A percentile compares a stretch with the other conserved stretches of the same genome.
phyloP scores from a whole-genome alignment of 73 alveolate species.

The Paramecium primaurelia region DNA sequence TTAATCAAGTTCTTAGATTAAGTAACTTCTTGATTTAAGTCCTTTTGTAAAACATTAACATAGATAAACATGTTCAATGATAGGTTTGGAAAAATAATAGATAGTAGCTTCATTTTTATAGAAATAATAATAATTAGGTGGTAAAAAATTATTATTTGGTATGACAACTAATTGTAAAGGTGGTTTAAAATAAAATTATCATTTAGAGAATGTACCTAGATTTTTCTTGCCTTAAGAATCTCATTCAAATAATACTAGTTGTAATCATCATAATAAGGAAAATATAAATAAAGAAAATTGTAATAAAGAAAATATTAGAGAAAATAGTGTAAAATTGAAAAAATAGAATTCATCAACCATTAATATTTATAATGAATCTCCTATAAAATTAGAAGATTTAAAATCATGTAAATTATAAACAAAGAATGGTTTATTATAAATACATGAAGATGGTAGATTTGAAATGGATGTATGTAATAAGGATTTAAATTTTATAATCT shows the following conservation, averaged over 20 bases:
- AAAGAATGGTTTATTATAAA: not conserved
- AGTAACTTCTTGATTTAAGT: conserved; percentile 18
- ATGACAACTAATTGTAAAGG: not conserved
- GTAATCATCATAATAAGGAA: conserved; percentile 28
- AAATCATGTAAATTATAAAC: conserved; percentile 17
- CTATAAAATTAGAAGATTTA: not conserved
- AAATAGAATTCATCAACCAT: not conserved
- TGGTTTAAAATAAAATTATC: not conserved
- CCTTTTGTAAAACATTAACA: conserved; percentile 30
- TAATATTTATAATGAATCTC: not conserved
- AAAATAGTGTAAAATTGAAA: not conserved
- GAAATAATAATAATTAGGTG: conserved; percentile 12
- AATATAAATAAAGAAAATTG: not conserved
- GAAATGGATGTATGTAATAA: conserved; percentile 36
- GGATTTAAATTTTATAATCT: not conserved
- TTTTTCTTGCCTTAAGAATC: conserved; percentile 28
- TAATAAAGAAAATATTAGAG: not conserved
- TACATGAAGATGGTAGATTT: conserved; percentile 39
- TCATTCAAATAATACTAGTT: not conserved
- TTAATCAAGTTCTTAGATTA: not conserved
- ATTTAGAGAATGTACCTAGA: not conserved
- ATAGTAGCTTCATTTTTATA: not conserved
- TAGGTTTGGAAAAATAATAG: conserved; percentile 9
- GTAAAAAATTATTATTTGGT: conserved; percentile 31
- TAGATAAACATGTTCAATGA: conserved; percentile 25